Conservation (phyloP, 495 filamentous ascomycete species). For the Patellaria atrata region DNA sequence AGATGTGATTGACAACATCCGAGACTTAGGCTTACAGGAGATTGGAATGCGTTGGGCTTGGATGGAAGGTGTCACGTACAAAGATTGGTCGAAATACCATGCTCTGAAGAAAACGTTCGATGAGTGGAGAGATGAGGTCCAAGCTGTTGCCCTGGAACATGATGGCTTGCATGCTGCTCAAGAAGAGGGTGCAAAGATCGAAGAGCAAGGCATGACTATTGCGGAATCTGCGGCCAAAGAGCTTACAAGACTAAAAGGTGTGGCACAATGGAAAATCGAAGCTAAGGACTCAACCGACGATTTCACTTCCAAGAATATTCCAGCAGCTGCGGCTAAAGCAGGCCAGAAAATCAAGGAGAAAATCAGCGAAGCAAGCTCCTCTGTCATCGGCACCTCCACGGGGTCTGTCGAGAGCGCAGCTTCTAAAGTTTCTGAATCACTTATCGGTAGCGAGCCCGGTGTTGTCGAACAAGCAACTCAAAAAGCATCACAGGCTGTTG, state of each 20-base stretch:
- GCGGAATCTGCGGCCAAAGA: constrained; percentile 75
- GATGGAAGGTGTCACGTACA: constrained; percentile 90
- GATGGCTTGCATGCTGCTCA: constrained; percentile 56
- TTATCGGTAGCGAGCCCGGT: constrained; percentile 20
- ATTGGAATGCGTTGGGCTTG: constrained; percentile 97
- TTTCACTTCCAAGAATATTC: constrained; percentile 45
- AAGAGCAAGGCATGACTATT: constrained; percentile 62
- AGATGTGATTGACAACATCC: constrained; percentile 65
- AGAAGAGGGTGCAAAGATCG: constrained; percentile 49
- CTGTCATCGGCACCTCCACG: constrained; percentile 24
- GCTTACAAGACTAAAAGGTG: constrained; percentile 66
- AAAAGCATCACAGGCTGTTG: constrained; percentile 12
- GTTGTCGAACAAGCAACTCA: constrained; percentile 6
- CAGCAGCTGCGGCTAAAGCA: constrained; percentile 31
- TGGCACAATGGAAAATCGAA: constrained; percentile 71
- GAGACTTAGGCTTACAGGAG: constrained; percentile 81
- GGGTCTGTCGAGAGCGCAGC: constrained; percentile 24
- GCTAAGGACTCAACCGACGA: constrained; percentile 62
- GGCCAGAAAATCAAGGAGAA: constrained; percentile 33
- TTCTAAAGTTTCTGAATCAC: constrained; percentile 26
- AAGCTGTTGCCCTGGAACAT: constrained; percentile 55
- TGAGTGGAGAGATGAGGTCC: constrained; percentile 71
- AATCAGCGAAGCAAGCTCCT: constrained; percentile 23
- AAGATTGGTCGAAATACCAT: constrained; percentile 90
- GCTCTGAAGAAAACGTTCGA: constrained; percentile 68